phyloP scores from a whole-genome alignment of 73 alveolate species.

The Stentor coeruleus region DNA sequence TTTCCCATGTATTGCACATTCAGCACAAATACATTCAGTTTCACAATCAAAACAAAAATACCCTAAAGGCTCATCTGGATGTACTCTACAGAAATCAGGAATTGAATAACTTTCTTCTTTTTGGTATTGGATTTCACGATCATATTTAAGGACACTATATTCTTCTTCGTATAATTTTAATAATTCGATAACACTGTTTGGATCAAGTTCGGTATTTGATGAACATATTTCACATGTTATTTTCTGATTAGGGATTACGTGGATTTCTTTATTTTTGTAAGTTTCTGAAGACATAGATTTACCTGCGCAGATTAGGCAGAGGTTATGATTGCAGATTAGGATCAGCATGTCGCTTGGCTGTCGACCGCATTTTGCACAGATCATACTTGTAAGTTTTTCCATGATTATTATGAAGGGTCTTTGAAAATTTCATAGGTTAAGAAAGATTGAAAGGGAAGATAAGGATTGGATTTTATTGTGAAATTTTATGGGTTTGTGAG shows the following conservation, averaged over 20 bases:
- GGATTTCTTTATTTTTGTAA: constrained; percentile 31
- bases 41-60: constrained; percentile 79
- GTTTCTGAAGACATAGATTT: constrained; percentile 59
- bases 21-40: constrained; percentile 73
- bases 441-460: too few species aligned
- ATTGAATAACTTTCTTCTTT: neutral
- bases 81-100: constrained; percentile 56
- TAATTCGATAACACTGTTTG: constrained; percentile 68
- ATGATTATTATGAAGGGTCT: too few species aligned
- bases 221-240: constrained; percentile 75
- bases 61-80: constrained; percentile 69
- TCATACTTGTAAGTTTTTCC: too few species aligned
- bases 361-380: constrained; percentile 62
- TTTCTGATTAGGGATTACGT: constrained; percentile 38
- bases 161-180: constrained; percentile 11
- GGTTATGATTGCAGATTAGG: constrained; percentile 78
- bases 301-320: constrained; percentile 77
- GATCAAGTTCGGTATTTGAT: constrained; percentile 74
- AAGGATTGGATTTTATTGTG: too few species aligned
- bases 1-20: constrained; percentile 82
- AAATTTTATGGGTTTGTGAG: too few species aligned
- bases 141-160: neutral
- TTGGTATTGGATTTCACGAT: neutral
- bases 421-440: too few species aligned
- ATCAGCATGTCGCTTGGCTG: constrained; percentile 69